phyloP scores from a whole-genome alignment of 306 rosid species.

The Rubus idaeus region DNA sequence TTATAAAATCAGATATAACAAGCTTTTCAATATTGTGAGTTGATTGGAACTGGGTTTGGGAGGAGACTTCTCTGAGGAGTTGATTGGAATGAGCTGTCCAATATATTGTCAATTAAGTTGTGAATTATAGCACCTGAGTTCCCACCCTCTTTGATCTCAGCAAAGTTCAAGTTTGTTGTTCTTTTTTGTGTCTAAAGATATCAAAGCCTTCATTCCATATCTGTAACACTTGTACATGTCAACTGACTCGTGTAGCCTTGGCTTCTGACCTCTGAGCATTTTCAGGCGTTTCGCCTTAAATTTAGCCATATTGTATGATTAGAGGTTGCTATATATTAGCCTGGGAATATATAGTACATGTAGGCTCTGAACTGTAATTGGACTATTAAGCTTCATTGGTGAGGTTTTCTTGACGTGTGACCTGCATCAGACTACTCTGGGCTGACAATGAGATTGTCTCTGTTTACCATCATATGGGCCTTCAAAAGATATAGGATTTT shows the following conservation, averaged over 20 bases:
- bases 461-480: neutral
- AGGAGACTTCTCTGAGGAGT: neutral
- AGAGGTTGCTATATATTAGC: neutral
- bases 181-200: neutral
- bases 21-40: neutral
- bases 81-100: neutral
- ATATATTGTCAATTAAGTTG: neutral
- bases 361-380: neutral
- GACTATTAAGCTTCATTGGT: neutral
- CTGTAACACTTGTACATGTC: neutral
- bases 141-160: neutral
- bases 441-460: neutral
- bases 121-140: neutral
- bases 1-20: neutral
- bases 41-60: neutral
- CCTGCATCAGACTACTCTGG: neutral
- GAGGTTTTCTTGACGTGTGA: neutral
- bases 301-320: neutral
- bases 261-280: neutral
- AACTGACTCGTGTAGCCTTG: constrained; percentile 1
- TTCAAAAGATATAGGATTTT: neutral
- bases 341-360: neutral
- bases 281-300: neutral
- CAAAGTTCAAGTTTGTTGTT: neutral
- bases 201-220: neutral